A percentile compares a stretch with the other conserved stretches of the same genome.
These are phyloP conservation scores for Leccinum ochraceum DNA, from an alignment of 768 basidiomycete genomes.

Conservation along the genomic window DNA sequence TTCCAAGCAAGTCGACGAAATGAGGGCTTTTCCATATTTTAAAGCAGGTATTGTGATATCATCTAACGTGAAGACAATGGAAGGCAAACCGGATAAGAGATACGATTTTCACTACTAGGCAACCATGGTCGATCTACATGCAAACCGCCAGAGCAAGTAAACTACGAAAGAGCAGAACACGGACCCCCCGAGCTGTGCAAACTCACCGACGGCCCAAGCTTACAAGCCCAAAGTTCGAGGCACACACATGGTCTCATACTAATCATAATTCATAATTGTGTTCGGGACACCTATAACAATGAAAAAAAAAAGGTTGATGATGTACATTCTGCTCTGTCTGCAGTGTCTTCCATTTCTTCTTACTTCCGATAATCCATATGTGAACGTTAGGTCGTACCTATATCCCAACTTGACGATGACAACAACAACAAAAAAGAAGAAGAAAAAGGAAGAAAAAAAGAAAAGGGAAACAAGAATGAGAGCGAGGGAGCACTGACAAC, in stretches of 20 bases:
- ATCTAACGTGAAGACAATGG: no score
- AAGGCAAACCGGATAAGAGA: not conserved
- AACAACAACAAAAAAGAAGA: not conserved
- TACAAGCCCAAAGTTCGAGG: not conserved
- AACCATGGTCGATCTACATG: not conserved
- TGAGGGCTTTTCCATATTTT: no score
- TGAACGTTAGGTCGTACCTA: constrained; percentile 12
- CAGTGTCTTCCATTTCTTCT: constrained; percentile 11
- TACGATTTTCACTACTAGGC: not conserved
- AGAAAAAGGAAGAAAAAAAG: not conserved
- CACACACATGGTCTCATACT: no score
- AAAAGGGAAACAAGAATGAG: not conserved
- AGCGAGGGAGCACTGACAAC: constrained; percentile 6
- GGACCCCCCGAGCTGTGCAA: not conserved
- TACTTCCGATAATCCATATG: constrained; percentile 12
- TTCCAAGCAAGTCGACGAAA: no score
- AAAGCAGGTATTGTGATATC: no score
- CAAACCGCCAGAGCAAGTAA: not conserved
- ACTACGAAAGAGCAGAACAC: not conserved
- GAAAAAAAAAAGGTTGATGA: not conserved
- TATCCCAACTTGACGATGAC: constrained; percentile 20
- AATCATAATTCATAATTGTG: not conserved
- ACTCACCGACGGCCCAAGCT: no score
- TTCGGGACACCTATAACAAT: not conserved
- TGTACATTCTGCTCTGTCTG: constrained; percentile 8